A percentile compares a stretch with the other conserved stretches of the same genome.
These are phyloP conservation scores for Ogataea ramenticola DNA, from an alignment of 805 yeast species.

Conservation along the genomic window DNA sequence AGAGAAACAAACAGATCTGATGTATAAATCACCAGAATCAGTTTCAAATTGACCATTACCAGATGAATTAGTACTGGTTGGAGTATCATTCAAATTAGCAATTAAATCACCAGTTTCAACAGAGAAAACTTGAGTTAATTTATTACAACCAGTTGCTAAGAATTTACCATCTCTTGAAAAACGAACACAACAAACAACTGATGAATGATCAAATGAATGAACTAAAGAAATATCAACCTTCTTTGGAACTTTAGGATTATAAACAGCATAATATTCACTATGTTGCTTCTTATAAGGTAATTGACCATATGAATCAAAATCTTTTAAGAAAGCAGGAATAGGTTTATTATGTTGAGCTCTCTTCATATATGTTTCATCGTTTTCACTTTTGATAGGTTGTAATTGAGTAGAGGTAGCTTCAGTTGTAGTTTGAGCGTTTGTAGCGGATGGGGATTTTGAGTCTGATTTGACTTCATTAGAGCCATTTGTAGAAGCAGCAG, in stretches of 20 bases:
- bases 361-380: slow-evolving; percentile 29
- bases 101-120: slow-evolving; percentile 87
- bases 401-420: slow-evolving; percentile 4
- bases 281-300: slow-evolving; percentile 76
- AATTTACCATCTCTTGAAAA: slow-evolving; percentile 87
- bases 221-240: slow-evolving; percentile 79
- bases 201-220: slow-evolving; percentile 84
- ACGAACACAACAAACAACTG: slow-evolving; percentile 95
- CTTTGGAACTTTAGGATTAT: slow-evolving; percentile 79
- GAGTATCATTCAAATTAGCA: slow-evolving; percentile 81
- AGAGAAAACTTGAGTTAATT: slow-evolving; percentile 88
- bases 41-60: slow-evolving; percentile 41
- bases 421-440: slow-evolving; percentile 9
- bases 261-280: slow-evolving; percentile 79
- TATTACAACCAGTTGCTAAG: slow-evolving; percentile 95
- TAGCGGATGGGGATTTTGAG: slow-evolving; percentile 17
- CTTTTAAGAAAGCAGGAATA: slow-evolving; percentile 73
- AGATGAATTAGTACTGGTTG: slow-evolving; percentile 31
- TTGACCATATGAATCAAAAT: slow-evolving; percentile 72
- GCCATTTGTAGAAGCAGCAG: slow-evolving; percentile 19
- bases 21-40: slow-evolving; percentile 78
- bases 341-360: slow-evolving; percentile 58
- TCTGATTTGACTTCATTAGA: slow-evolving; percentile 9
- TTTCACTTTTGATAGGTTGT: slow-evolving; percentile 10
- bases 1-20: slow-evolving; percentile 91